These are phyloP conservation scores for Tolypocladium tundrense DNA, from an alignment of 2,329 filamentous ascomycete species.

Conservation along the genomic window DNA sequence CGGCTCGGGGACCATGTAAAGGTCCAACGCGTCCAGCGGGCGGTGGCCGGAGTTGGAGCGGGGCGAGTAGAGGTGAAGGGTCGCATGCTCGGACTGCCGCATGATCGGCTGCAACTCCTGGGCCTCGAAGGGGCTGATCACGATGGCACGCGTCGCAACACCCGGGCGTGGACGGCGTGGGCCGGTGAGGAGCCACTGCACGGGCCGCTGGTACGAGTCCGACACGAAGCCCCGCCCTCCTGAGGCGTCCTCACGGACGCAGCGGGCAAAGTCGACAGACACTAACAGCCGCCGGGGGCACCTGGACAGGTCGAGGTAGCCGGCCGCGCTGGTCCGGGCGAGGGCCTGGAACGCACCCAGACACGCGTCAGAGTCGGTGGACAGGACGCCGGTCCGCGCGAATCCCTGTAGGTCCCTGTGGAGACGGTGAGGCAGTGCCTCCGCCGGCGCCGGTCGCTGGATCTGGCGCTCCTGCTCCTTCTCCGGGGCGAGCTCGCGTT, in stretches of 20 bases:
- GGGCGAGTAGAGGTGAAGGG: conserved; percentile 42
- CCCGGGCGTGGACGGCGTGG: not conserved
- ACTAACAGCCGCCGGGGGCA: too few species aligned
- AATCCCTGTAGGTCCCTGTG: too few species aligned
- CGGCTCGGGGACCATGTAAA: conserved; percentile 9
- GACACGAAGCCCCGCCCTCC: not conserved
- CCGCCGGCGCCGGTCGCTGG: conserved; percentile 28
- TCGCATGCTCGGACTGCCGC: conserved; percentile 16
- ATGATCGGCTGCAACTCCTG: conserved; percentile 36
- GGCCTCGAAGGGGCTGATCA: conserved; percentile 53
- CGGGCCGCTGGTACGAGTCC: conserved; percentile 12
- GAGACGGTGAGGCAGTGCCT: not conserved
- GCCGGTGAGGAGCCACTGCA: conserved; percentile 14
- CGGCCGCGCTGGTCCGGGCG: too few species aligned
- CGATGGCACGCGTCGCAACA: conserved; percentile 23
- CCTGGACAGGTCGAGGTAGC: too few species aligned
- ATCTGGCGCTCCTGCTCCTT: conserved; percentile 48
- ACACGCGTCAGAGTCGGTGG: too few species aligned
- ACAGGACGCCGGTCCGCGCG: too few species aligned
- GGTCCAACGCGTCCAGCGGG: conserved; percentile 7
- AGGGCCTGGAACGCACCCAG: too few species aligned
- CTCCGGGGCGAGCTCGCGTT: conserved; percentile 53
- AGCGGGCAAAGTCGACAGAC: conserved; percentile 7
- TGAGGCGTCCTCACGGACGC: not conserved
- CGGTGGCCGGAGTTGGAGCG: conserved; percentile 22